These are phyloP conservation scores for Didymellaceae sp. DNA, from an alignment of 2,329 filamentous ascomycete genomes.

Conservation along the genomic window DNA sequence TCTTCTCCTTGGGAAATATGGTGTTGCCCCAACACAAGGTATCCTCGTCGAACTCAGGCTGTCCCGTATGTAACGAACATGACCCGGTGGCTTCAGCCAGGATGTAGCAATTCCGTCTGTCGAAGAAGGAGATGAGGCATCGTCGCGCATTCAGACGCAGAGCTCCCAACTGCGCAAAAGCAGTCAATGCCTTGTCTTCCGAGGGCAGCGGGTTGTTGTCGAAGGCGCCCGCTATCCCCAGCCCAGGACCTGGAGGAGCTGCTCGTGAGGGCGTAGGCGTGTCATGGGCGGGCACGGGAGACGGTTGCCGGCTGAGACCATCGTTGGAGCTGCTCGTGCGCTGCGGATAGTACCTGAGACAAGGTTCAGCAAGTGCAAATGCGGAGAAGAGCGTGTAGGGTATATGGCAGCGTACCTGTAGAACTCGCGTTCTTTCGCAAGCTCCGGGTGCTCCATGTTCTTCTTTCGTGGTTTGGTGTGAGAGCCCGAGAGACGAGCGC, in stretches of 20 bases:
- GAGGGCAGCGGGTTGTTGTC: conserved; percentile 20
- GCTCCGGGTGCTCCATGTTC: conserved; percentile 34
- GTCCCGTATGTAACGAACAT: conserved; percentile 36
- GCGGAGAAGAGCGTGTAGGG: neutral
- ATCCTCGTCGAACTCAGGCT: conserved; percentile 36
- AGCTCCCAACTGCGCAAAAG: conserved; percentile 49
- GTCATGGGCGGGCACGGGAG: conserved; percentile 22
- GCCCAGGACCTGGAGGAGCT: conserved; percentile 8
- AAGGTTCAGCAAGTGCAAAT: neutral
- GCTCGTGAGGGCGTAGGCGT: conserved; percentile 14
- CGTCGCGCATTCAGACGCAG: conserved; percentile 45
- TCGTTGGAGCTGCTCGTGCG: conserved; percentile 26
- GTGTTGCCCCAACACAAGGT: conserved; percentile 43
- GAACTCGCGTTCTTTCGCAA: conserved; percentile 45
- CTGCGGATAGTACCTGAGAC: conserved; percentile 40
- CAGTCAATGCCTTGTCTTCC: conserved; percentile 46
- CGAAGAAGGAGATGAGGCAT: conserved; percentile 49
- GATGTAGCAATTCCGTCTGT: conserved; percentile 46
- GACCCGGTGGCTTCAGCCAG: conserved; percentile 46
- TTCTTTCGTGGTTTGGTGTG: conserved; percentile 18
- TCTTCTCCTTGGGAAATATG: conserved; percentile 42
- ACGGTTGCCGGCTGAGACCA: conserved; percentile 26
- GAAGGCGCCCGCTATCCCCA: conserved; percentile 11
- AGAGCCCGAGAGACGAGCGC: conserved; percentile 13
- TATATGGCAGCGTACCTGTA: conserved; percentile 35